Percentiles rank a stretch among this genome's conserved stretches.
These are phyloP conservation scores for Colletotrichum siamense DNA, from an alignment of 2,329 filamentous ascomycete species.

Conservation along the genomic window DNA sequence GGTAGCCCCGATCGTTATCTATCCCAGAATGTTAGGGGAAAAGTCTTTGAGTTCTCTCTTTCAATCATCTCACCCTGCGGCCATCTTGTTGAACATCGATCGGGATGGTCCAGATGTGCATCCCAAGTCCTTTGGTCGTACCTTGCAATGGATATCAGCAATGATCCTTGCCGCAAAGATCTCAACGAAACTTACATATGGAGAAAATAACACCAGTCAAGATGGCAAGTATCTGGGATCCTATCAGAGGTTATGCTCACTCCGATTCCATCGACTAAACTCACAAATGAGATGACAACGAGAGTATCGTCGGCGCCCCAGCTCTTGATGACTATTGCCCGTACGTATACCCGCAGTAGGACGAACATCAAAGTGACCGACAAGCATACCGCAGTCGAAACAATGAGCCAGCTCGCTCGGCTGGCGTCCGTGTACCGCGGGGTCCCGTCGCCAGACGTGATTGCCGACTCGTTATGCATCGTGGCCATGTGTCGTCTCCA, in stretches of 20 bases:
- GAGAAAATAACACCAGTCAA: neutral
- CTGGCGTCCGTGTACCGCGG: neutral
- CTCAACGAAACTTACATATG: neutral
- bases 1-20: neutral
- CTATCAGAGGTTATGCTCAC: neutral
- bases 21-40: neutral
- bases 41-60: neutral
- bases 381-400: neutral
- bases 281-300: neutral
- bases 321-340: conserved; percentile 1
- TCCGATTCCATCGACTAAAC: neutral
- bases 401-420: neutral
- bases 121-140: neutral
- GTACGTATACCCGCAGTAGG: neutral
- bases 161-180: neutral
- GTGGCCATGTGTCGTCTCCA: neutral
- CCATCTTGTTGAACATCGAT: neutral
- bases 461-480: neutral
- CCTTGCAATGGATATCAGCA: neutral
- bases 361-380: neutral
- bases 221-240: neutral
- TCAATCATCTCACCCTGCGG: neutral
- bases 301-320: conserved; percentile 11
- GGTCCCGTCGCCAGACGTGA: neutral
- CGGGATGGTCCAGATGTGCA: conserved; percentile 1